Percentiles rank a stretch among this genome's conserved stretches.
phyloP scores from a whole-genome alignment of 352 stramenopile species.

The Phytophthora pluvialis region DNA sequence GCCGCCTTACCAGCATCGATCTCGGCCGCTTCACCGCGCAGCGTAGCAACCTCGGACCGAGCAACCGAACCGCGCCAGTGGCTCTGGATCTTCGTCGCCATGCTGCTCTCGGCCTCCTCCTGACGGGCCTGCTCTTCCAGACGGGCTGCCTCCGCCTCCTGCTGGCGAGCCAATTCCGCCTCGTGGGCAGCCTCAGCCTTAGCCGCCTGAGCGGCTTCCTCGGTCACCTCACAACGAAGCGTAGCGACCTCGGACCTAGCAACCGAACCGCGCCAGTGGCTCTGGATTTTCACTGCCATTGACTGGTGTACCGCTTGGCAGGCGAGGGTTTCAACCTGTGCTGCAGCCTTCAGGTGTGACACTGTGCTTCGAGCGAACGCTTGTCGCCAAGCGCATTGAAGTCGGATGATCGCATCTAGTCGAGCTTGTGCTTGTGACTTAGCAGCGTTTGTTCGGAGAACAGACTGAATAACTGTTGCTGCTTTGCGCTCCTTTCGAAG shows the following conservation, averaged over 20 bases:
- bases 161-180: constrained; percentile 7
- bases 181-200: constrained; percentile 10
- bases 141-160: constrained; percentile 2
- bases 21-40: background rate
- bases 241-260: constrained; percentile 21
- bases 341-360: constrained; percentile 20
- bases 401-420: constrained; percentile 24
- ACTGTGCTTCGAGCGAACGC: constrained; percentile 18
- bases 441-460: constrained; percentile 22
- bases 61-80: constrained; percentile 31
- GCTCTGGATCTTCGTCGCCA: constrained; percentile 36
- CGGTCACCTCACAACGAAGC: constrained; percentile 6
- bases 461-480: constrained; percentile 37
- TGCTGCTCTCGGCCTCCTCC: constrained; percentile 9
- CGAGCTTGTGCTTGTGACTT: constrained; percentile 22
- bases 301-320: constrained; percentile 9
- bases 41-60: constrained; percentile 12
- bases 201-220: background rate
- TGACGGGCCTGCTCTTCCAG: constrained; percentile 9
- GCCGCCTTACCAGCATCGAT: background rate
- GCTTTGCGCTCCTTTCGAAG: constrained; percentile 29
- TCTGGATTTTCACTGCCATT: constrained; percentile 48
- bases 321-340: constrained; percentile 8
- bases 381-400: constrained; percentile 48
- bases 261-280: constrained; percentile 34